Evolutionary conservation across 306 rosid genomes (phyloP), one percentile per base, ranked within the genome.

Genomic region (Castanea mollissima): DNA sequence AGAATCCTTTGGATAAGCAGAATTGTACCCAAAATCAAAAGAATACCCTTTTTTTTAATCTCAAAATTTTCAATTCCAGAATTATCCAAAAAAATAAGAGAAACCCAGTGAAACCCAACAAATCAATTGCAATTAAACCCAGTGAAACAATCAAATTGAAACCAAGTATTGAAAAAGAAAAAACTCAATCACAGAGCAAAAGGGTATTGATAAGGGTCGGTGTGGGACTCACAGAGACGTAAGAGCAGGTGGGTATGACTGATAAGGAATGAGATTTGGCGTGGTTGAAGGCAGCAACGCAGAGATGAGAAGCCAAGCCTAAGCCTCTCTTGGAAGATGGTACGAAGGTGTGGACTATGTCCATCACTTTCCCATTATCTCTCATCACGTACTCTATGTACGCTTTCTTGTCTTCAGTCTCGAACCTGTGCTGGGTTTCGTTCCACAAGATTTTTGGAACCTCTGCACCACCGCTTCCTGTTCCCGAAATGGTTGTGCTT

Each of bases 261-360:
- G 81, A 79, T 1, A 92, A 67, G 80, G 99, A 91, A 35, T 82
- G 81, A 13, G 91, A 74, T 11, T 79, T 63, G 74, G 97, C 97
- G 81, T 92, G 97, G 69, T 86, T 82, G 84, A 92, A 94, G 60
- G 99, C 99, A 2, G 97, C 93, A 34, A 84, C 77, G 69, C 89
- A 87, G 83, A 94, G 97, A 20, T 60, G 97, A 32, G 92, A 86
- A 49, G 99, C 99, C 85, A 94, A 80, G 16, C 97, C 99, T 54
- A 92, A 69, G 20, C 97, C 97, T 76, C 99, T 80, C 82, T 90
- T 94, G 81, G 95, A 90, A 70, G 97, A 69, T 9, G 99, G 97
- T 0, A 94, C 99, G 38, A 55, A 92, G 73, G 99, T 92, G 85
- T 94, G 99, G 6, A 89, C 83, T 89, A 92, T 84, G 60, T 92